Conservation (phyloP, 345 rosid genomes). For the Euclidium syriacum region DNA sequence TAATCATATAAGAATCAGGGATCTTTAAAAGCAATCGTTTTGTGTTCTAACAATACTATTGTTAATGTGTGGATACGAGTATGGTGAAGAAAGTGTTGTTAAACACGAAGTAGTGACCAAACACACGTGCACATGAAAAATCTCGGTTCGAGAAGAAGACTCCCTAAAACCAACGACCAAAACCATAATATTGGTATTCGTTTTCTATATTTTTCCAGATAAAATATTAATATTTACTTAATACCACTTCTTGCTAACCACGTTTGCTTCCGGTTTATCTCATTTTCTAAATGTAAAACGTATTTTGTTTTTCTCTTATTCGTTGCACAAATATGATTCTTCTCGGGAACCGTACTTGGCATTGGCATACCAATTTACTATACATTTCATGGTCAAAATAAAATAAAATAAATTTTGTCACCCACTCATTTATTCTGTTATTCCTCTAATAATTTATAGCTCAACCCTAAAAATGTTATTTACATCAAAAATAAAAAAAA, state of each 20-base stretch:
- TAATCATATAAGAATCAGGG: constrained; percentile 6
- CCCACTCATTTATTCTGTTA: too few relatives aligned
- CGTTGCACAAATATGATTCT: neutral
- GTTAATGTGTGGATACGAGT: constrained; percentile 4
- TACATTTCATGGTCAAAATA: too few relatives aligned
- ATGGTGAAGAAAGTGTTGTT: constrained; percentile 24
- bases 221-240: neutral
- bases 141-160: constrained; percentile 35
- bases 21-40: constrained; percentile 5
- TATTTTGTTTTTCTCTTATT: neutral
- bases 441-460: too few relatives aligned
- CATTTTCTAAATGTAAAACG: neutral
- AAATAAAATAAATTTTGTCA: too few relatives aligned
- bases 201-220: neutral
- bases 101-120: constrained; percentile 38
- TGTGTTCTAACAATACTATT: neutral
- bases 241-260: constrained; percentile 25
- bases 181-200: constrained; percentile 31
- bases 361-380: neutral
- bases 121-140: constrained; percentile 38
- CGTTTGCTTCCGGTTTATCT: neutral
- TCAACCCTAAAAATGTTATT: too few relatives aligned
- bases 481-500: too few relatives aligned
- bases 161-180: constrained; percentile 29
- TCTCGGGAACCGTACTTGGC: neutral